Percentiles rank a stretch among this genome's conserved stretches.
phyloP scores from a whole-genome alignment of 495 filamentous ascomycete species.

The Podospora pseudoanserina region DNA sequence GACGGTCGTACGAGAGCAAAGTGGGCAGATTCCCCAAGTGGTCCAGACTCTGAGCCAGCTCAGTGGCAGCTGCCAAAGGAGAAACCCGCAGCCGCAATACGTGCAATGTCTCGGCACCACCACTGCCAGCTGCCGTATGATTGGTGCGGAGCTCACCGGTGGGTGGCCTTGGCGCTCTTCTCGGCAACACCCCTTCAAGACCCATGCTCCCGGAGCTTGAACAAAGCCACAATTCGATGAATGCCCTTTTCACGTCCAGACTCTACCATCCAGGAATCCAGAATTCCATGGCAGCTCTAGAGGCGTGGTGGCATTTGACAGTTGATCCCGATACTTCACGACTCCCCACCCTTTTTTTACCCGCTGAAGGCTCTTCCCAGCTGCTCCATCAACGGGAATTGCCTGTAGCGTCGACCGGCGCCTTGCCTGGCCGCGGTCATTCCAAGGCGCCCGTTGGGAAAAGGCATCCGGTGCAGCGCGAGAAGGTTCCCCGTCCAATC shows the following conservation, averaged over 20 bases:
- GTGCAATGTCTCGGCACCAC: neutral
- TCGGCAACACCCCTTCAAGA: neutral
- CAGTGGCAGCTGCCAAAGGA: neutral
- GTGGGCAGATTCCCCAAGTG: conserved; percentile 2
- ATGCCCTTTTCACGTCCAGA: neutral
- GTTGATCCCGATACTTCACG: neutral
- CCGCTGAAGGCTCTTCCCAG: neutral
- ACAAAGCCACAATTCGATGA: neutral
- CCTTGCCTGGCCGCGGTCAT: neutral
- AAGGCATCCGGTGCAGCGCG: neutral
- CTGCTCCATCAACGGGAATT: neutral
- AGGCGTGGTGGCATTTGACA: neutral
- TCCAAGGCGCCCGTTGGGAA: neutral
- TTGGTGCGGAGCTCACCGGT: conserved; percentile 1
- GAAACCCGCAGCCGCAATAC: neutral
- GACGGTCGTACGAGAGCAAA: conserved; percentile 28
- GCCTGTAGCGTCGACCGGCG: neutral
- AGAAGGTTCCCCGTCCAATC: neutral
- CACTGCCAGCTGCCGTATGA: neutral
- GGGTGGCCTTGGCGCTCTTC: neutral
- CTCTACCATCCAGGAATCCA: conserved; percentile 5
- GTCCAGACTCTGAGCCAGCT: neutral
- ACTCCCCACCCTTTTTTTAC: neutral
- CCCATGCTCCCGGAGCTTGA: neutral
- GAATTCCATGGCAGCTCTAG: conserved; percentile 10